These are phyloP conservation scores for Fusarium dlaminii DNA, from an alignment of 2,329 filamentous ascomycete genomes.

Conservation along the genomic window DNA sequence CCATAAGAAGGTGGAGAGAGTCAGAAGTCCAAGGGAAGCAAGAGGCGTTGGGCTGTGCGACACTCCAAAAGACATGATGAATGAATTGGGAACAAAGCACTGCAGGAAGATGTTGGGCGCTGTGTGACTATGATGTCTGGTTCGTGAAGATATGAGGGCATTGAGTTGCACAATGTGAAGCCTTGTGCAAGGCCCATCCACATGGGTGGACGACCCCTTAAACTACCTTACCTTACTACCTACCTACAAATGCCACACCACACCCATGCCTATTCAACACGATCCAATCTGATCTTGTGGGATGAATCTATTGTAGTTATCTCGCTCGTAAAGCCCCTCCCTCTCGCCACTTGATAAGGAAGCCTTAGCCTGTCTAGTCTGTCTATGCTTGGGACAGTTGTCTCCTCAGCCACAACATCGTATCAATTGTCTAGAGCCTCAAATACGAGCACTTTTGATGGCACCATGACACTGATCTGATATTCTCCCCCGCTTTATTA, in stretches of 20 bases:
- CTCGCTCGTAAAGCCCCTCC: background rate
- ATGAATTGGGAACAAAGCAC: background rate
- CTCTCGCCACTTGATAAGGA: conserved; percentile 1
- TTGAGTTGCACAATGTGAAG: conserved; percentile 10
- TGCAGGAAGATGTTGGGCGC: background rate
- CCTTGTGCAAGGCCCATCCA: background rate
- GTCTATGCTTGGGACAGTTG: conserved; percentile 10
- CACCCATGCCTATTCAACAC: conserved; percentile 15
- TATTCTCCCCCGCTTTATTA: conserved; percentile 17
- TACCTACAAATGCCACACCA: background rate
- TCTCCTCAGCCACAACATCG: conserved; percentile 23
- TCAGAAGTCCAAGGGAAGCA: background rate
- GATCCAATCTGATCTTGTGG: conserved; percentile 27
- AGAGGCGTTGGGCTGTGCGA: conserved; percentile 9
- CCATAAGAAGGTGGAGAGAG: conserved; percentile 11
- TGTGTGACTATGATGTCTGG: background rate
- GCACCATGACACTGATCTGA: conserved; percentile 21
- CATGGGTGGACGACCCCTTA: conserved; percentile 8
- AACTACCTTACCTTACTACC: background rate
- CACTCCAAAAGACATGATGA: background rate
- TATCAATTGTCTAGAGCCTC: background rate
- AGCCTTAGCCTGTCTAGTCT: background rate
- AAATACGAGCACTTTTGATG: conserved; percentile 30
- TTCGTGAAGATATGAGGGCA: background rate
- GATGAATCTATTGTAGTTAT: conserved; percentile 9